Base-by-base conservation (phyloP, 495 filamentous ascomycete species). In the Penicillium cinerascens region DNA sequence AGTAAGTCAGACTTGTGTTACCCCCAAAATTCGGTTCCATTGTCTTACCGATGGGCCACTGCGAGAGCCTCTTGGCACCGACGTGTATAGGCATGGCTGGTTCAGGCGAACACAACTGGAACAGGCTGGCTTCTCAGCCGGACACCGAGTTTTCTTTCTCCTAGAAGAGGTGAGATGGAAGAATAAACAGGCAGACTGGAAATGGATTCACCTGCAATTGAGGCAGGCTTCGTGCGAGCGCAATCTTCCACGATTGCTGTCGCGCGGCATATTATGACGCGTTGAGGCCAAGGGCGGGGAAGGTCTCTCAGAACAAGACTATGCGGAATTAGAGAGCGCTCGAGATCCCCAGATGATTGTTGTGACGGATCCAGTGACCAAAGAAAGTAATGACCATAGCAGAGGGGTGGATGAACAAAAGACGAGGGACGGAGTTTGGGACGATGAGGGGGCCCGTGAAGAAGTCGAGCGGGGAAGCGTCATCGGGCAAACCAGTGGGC, bases 101-200 rank as follows among this genome's bases (percentile, higher is more conserved):
- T 70, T 65, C 18, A 78, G 63, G 10, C 74, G 67, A 6, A 72
- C 58, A 52, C 74, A 78, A 51, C 68, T 74, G 16, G 74, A 78
- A 43, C 74, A 78, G 1, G 68, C 56, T 10, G 74, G 74, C 44
- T 68, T 74, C 53, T 78, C 74, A 7, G 72, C 74, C 2, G 74
- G 74, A 56, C 74, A 78, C 18, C 74, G 71, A 11, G 65, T 74
- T 48, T 78, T 78, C 58, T 78, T 76, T 49, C 73, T 55, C 60
- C 72, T 76, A 39, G 47, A 26, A 9, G 26, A 42, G 11, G 49
- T 52, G n/a, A 62, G 42, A 26, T 42, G 9, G 8, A 13, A 8
- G 15, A 27, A 35, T 0, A 10, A 26, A 3, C 29, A 13, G 10
- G 26, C 7, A 20, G 11, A 10, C 16, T 8, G 17, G 10, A 35